phyloP scores from a whole-genome alignment of 352 stramenopile species.

The Elongisporangium anandrum region DNA sequence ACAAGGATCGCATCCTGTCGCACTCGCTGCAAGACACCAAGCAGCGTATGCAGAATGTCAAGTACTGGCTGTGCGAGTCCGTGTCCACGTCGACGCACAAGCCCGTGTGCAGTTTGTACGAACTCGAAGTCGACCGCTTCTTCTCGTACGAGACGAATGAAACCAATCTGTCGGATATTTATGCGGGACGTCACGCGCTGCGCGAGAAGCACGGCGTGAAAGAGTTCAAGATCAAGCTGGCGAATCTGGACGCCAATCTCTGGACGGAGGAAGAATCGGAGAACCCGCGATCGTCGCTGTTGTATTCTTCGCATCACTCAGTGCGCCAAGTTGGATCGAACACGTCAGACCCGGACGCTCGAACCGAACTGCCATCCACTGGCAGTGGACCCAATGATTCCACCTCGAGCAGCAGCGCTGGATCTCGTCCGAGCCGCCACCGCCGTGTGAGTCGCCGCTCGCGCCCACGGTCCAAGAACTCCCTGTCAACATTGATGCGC shows the following conservation, averaged over 20 bases:
- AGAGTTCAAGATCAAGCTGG: constrained; percentile 69
- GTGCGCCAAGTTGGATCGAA: constrained; percentile 23
- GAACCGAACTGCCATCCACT: constrained; percentile 8
- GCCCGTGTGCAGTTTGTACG: constrained; percentile 64
- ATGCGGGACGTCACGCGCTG: constrained; percentile 43
- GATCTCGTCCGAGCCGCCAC: constrained; percentile 23
- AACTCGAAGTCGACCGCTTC: constrained; percentile 71
- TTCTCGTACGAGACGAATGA: constrained; percentile 67
- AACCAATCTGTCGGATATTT: constrained; percentile 34
- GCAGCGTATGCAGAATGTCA: constrained; percentile 43
- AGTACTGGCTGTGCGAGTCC: constrained; percentile 67
- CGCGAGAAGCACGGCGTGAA: constrained; percentile 56
- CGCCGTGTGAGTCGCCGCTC: constrained; percentile 2
- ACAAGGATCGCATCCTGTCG: constrained; percentile 70
- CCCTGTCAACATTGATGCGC: constrained; percentile 25
- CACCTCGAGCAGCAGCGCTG: constrained; percentile 27
- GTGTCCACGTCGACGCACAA: constrained; percentile 69
- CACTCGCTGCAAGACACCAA: constrained; percentile 68
- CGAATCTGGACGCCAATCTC: constrained; percentile 74
- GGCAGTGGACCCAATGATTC: constrained; percentile 27
- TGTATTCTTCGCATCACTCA: background rate
- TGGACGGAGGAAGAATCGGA: constrained; percentile 56
- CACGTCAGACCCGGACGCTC: constrained; percentile 5
- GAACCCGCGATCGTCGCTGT: constrained; percentile 9
- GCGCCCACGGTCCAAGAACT: constrained; percentile 2